A percentile compares a stretch with the other conserved stretches of the same genome.
Evolutionary conservation across 2,329 filamentous ascomycete species (phyloP).

Genomic region (Trichoderma lentiforme): DNA sequence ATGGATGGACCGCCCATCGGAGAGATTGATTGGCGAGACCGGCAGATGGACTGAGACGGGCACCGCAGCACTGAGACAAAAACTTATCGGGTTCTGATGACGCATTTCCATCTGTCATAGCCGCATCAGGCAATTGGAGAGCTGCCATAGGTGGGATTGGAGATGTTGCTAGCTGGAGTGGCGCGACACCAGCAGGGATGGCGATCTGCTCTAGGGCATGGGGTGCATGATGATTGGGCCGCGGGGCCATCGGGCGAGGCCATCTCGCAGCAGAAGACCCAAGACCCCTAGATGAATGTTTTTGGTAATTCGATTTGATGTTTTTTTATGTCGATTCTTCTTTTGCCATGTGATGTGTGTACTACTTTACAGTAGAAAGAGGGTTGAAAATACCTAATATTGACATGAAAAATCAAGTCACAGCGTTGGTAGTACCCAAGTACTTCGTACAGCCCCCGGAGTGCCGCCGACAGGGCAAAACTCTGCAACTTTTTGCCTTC

Average conservation of each 20-base stretch:
- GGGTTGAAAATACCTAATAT: not conserved
- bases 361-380: not conserved
- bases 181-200: conserved; percentile 16
- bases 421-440: not conserved
- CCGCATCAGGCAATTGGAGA: conserved; percentile 13
- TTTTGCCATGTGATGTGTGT: not conserved
- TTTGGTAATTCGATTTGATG: not conserved
- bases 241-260: not conserved
- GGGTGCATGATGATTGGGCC: conserved; percentile 5
- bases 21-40: conserved; percentile 8
- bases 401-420: not conserved
- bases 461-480: not conserved
- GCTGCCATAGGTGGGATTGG: conserved; percentile 15
- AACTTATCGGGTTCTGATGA: conserved; percentile 25
- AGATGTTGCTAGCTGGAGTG: not conserved
- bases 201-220: conserved; percentile 8
- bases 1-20: not conserved
- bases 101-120: conserved; percentile 30
- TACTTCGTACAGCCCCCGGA: not conserved
- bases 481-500: not conserved
- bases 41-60: not conserved
- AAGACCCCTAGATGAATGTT: not conserved
- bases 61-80: not conserved
- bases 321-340: not conserved
- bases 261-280: conserved; percentile 6